Evolutionary conservation across 768 basidiomycete species (phyloP), one percentile per base, ranked within the genome.

Genomic region (Trametes punicea): DNA sequence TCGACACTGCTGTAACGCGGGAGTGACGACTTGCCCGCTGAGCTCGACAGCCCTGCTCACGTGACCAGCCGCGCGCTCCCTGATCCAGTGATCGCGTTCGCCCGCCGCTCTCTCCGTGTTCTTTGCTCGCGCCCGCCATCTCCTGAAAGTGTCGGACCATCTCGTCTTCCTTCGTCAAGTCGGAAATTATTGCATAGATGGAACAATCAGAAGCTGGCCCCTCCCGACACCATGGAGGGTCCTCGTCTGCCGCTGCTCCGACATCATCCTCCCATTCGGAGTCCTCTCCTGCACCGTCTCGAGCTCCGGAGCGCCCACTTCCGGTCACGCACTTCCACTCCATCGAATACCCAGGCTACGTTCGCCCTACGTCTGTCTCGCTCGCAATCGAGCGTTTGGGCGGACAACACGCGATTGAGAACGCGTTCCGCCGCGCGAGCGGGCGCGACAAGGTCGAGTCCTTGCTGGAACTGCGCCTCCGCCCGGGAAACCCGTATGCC

Each of bases 281-380:
- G 5, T 44, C n/a, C 36, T 15, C 36, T 18, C 26, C 41, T 3
- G 1, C 47, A 1, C 56, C 64, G 9, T 46, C 57, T n/a, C 60
- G 66, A 33, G 79, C 78, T 0, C 72, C 70, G 15, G 70, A 75
- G 34, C 70, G 49, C 18, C 72, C 78, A 2, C 73, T 92, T 2
- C 82, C 85, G 20, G 74, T 79, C 30, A 74, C 76, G 5, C 75
- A 82, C 27, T 88, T 85, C 67, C 88, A 88, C 66, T 87, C 91
- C 4, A 76, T 96, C 58, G 94, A 97, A 70, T 96, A 93, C 73
- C 93, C 93, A 6, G 93, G 93, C 58, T 91, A 92, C 62, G 85
- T 97, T 51, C 72, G 77, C 13, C 71, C 77, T 3, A 67, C 77
- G 1, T 88, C 91, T 30, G 77, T 85, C 4, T 76, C 83, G 0